Conservation (phyloP, 2,329 filamentous ascomycete genomes). For the Raffaelea arxii region DNA sequence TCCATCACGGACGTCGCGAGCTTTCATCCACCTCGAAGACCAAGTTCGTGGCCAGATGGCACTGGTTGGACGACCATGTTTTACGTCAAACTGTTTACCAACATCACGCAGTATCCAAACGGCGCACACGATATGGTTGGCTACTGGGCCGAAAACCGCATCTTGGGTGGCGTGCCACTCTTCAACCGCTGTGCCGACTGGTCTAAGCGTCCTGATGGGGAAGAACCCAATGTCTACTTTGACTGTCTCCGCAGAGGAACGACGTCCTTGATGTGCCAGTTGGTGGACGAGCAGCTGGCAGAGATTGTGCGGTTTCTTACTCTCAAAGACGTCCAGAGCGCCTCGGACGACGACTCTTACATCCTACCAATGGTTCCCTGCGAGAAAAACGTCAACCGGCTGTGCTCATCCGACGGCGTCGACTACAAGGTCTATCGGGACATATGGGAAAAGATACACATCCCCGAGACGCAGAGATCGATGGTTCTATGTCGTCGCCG, state of each 20-base stretch:
- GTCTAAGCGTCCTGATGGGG: neutral
- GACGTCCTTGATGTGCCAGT: neutral
- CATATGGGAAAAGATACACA: neutral
- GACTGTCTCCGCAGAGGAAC: neutral
- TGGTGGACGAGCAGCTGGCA: neutral
- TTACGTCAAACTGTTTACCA: neutral
- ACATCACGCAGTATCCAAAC: constrained; percentile 2
- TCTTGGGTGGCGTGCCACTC: constrained; percentile 19
- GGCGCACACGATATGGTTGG: constrained; percentile 13
- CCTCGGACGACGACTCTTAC: neutral
- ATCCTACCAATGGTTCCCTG: neutral
- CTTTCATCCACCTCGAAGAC: neutral
- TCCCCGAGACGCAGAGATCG: too few relatives aligned
- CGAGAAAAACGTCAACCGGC: neutral
- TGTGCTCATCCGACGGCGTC: neutral
- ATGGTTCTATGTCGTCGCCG: too few relatives aligned
- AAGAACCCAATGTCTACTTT: constrained; percentile 1
- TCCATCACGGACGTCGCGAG: neutral
- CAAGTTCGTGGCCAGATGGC: too few relatives aligned
- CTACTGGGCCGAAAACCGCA: constrained; percentile 19
- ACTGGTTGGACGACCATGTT: neutral
- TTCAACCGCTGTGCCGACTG: constrained; percentile 14
- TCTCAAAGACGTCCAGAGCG: too few relatives aligned
- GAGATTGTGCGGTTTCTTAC: neutral
- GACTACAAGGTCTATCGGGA: neutral